A percentile compares a stretch with the other conserved stretches of the same genome.
These are phyloP conservation scores for Trichophyton simii DNA, from an alignment of 2,329 filamentous ascomycete species.

Conservation along the genomic window DNA sequence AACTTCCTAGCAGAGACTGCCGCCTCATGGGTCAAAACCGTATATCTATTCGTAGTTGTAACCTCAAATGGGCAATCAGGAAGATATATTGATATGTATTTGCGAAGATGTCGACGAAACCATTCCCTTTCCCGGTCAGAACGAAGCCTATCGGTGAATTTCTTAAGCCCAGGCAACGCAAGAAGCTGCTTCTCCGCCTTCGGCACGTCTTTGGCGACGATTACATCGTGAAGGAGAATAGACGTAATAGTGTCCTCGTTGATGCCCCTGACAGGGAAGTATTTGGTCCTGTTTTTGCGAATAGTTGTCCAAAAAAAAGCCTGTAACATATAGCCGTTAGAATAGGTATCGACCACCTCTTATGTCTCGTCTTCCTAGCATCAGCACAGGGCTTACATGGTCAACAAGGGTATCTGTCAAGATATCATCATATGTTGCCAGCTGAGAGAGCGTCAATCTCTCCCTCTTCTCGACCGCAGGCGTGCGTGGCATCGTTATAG, in stretches of 20 bases:
- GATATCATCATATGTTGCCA: slow-evolving; percentile 90
- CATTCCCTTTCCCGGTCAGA: slow-evolving; percentile 72
- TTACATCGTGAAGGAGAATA: slow-evolving; percentile 52
- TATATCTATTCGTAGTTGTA: slow-evolving; percentile 86
- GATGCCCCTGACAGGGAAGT: slow-evolving; percentile 70
- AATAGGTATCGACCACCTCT: not conserved
- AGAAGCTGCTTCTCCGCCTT: slow-evolving; percentile 62
- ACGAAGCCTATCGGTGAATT: slow-evolving; percentile 55
- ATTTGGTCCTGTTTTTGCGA: slow-evolving; percentile 82
- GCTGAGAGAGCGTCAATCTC: slow-evolving; percentile 69
- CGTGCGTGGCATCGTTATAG: slow-evolving; percentile 11
- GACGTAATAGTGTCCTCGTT: slow-evolving; percentile 50
- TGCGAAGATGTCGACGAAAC: slow-evolving; percentile 71
- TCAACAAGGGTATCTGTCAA: slow-evolving; percentile 91
- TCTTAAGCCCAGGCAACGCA: slow-evolving; percentile 57
- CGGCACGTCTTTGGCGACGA: slow-evolving; percentile 59
- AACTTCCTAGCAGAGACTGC: slow-evolving; percentile 67
- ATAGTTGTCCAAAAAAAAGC: slow-evolving; percentile 94
- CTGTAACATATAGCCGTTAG: slow-evolving; percentile 35
- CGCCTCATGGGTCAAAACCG: slow-evolving; percentile 79
- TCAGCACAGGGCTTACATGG: slow-evolving; percentile 53
- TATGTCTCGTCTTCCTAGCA: not conserved
- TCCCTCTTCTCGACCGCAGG: slow-evolving; percentile 40
- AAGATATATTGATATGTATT: slow-evolving; percentile 85
- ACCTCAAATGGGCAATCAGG: slow-evolving; percentile 94